phyloP scores from a whole-genome alignment of 1,139 yeast genomes.

The Taiozyma sp. region DNA sequence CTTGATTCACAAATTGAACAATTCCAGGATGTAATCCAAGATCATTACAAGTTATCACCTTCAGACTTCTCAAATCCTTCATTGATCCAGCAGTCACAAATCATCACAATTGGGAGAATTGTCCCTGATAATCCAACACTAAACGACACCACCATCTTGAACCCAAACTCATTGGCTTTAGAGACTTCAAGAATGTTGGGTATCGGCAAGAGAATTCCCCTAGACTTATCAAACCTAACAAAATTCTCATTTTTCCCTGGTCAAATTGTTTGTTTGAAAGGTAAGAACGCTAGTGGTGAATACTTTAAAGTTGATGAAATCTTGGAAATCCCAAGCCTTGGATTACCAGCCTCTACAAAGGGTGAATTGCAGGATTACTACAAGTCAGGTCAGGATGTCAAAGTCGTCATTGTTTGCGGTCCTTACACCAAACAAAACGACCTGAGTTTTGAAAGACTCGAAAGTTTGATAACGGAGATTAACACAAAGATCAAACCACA shows the following conservation, averaged over 20 bases:
- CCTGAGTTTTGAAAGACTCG: constrained; percentile 42
- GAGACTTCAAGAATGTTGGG: constrained; percentile 86
- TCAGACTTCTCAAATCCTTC: constrained; percentile 75
- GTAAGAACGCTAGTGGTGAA: constrained; percentile 84
- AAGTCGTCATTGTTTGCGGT: constrained; percentile 49
- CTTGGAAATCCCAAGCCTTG: constrained; percentile 62
- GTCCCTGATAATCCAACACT: constrained; percentile 75
- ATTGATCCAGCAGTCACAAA: constrained; percentile 67
- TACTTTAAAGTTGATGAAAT: constrained; percentile 64
- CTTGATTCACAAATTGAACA: constrained; percentile 85
- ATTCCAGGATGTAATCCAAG: constrained; percentile 49
- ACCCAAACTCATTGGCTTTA: constrained; percentile 53
- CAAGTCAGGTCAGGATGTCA: constrained; percentile 32
- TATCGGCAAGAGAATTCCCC: constrained; percentile 75
- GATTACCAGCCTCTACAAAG: constrained; percentile 56
- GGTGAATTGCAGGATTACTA: constrained; percentile 43
- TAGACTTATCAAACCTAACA: constrained; percentile 45
- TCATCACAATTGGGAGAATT: constrained; percentile 80
- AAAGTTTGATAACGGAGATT: constrained; percentile 52
- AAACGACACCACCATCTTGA: constrained; percentile 39
- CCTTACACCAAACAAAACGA: constrained; percentile 51
- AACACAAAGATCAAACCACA: constrained; percentile 67
- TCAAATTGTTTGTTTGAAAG: constrained; percentile 78
- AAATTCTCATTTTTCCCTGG: constrained; percentile 79
- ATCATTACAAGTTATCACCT: constrained; percentile 38